Evolutionary conservation across 108 stramenopile species (phyloP).

Genomic region (Skeletonema menzelii): DNA sequence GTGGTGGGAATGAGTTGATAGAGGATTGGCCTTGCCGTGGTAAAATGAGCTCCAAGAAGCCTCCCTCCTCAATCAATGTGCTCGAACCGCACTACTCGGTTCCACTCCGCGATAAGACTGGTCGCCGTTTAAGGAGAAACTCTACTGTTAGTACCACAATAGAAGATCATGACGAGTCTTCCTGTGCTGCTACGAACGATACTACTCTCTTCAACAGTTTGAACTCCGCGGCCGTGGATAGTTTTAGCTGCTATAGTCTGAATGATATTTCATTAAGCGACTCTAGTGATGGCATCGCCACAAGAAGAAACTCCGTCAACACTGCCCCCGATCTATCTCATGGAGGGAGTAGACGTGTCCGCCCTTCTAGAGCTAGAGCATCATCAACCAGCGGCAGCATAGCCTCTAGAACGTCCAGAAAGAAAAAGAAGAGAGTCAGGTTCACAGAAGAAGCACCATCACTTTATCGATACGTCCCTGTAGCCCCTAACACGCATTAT

Average conservation of each 20-base stretch:
- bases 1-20: neutral
- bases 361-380: too few relatives aligned
- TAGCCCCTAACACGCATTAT: neutral
- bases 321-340: neutral
- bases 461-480: neutral
- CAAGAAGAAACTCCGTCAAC: neutral
- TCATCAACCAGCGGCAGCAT: neutral
- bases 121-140: neutral
- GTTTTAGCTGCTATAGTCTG: neutral
- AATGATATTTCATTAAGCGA: neutral
- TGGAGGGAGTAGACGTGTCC: neutral
- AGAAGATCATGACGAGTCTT: neutral
- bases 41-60: neutral
- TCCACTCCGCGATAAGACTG: neutral
- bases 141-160: too few relatives aligned
- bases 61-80: neutral
- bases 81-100: neutral
- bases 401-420: neutral
- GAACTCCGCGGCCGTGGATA: neutral
- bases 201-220: neutral
- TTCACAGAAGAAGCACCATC: neutral
- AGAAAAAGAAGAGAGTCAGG: neutral
- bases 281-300: neutral
- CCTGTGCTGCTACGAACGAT: neutral
- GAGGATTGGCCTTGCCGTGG: neutral